Evolutionary conservation across 169 alveolate species (phyloP).

Genomic region (Plasmodium billcollinsi): DNA sequence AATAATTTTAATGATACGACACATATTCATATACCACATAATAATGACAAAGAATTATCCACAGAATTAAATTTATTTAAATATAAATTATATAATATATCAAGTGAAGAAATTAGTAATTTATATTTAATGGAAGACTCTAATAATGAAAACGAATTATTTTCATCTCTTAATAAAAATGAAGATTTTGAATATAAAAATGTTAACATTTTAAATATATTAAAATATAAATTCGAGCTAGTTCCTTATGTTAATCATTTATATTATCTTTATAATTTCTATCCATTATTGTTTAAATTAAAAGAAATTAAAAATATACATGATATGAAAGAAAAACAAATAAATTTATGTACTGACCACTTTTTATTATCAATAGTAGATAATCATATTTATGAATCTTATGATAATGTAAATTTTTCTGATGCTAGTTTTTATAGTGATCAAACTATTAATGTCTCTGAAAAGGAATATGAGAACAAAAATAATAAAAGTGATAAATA

Average conservation of each 20-base stretch:
- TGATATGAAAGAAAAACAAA: constrained; percentile 11
- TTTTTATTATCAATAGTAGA: constrained; percentile 21
- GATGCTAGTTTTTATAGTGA: constrained; percentile 54
- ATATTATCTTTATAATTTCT: constrained; percentile 29
- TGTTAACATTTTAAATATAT: constrained; percentile 2
- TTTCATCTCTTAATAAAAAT: not conserved
- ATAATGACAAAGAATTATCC: constrained; percentile 1
- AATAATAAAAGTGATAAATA: not conserved
- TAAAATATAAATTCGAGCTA: constrained; percentile 31
- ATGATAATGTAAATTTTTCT: constrained; percentile 16
- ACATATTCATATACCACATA: not conserved
- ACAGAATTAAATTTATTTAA: constrained; percentile 32
- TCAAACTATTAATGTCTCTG: constrained; percentile 17
- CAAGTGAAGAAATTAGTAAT: constrained; percentile 43
- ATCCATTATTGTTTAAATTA: constrained; percentile 21
- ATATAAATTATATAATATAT: constrained; percentile 44
- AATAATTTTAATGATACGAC: too few relatives aligned
- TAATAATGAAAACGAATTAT: not conserved
- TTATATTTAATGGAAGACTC: constrained; percentile 36
- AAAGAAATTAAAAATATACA: constrained; percentile 36
- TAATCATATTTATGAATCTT: constrained; percentile 21
- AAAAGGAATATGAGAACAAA: not conserved
- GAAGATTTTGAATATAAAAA: constrained; percentile 38
- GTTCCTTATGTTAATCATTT: constrained; percentile 43
- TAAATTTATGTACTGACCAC: constrained; percentile 3